Conservation (phyloP, 805 yeast genomes). For the Cyberlindnera sargentensis region DNA sequence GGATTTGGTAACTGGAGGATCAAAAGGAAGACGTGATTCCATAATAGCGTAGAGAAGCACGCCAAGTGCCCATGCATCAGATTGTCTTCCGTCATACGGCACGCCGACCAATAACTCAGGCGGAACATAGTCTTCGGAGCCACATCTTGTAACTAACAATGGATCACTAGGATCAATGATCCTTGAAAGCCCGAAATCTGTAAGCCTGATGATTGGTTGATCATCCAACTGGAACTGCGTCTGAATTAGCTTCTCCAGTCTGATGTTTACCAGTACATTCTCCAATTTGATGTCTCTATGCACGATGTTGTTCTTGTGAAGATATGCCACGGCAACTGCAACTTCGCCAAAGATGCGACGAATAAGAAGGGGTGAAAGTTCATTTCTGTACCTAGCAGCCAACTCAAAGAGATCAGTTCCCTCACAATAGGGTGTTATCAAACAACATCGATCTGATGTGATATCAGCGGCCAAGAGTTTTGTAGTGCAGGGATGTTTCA, state of each 20-base stretch:
- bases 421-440: conserved; percentile 67
- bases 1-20: conserved; percentile 56
- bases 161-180: conserved; percentile 54
- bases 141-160: conserved; percentile 79
- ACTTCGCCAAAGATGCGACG: conserved; percentile 66
- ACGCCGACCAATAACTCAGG: conserved; percentile 91
- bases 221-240: conserved; percentile 10
- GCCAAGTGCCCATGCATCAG: conserved; percentile 95
- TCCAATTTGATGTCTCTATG: conserved; percentile 93
- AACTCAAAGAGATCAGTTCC: conserved; percentile 85
- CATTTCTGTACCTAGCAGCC: conserved; percentile 35
- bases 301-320: conserved; percentile 63
- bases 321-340: conserved; percentile 58
- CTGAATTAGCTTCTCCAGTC: conserved; percentile 25
- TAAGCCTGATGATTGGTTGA: conserved; percentile 46
- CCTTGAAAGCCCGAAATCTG: conserved; percentile 89
- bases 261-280: conserved; percentile 52
- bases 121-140: conserved; percentile 93
- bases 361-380: conserved; percentile 42
- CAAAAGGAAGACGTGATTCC: conserved; percentile 90
- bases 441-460: conserved; percentile 25
- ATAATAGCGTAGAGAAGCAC: conserved; percentile 79
- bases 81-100: conserved; percentile 83
- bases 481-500: conserved; percentile 67
- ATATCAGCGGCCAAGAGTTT: conserved; percentile 43